Percentiles rank a stretch among this genome's conserved stretches.
phyloP scores from a whole-genome alignment of 495 filamentous ascomycete genomes.

The Daldinia childiae region DNA sequence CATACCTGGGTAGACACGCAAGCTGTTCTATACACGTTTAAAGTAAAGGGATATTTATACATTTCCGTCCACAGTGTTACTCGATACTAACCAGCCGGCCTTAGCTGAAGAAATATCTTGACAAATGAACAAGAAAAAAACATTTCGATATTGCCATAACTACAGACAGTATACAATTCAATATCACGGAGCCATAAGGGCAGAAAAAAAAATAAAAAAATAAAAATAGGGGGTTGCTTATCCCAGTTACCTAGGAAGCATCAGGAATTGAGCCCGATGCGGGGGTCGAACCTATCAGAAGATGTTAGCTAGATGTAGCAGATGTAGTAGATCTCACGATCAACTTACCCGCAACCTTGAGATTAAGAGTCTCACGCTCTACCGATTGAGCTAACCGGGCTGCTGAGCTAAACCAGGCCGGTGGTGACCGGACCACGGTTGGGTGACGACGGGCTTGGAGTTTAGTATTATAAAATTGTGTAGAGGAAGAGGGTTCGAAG shows the following conservation, averaged over 20 bases:
- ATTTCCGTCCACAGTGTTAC: too few relatives aligned
- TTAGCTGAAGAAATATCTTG: too few relatives aligned
- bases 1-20: too few relatives aligned
- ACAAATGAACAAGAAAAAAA: too few relatives aligned
- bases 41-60: too few relatives aligned
- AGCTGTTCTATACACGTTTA: too few relatives aligned
- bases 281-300: constrained; percentile 50
- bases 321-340: not conserved
- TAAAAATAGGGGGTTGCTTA: constrained; percentile 7
- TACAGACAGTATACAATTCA: too few relatives aligned
- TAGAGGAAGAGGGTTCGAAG: not conserved
- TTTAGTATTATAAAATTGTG: not conserved
- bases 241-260: constrained; percentile 38
- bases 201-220: constrained; percentile 6
- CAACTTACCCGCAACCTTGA: constrained; percentile 68
- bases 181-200: too few relatives aligned
- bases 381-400: constrained; percentile 80
- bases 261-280: constrained; percentile 56
- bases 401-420: constrained; percentile 64
- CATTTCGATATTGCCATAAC: too few relatives aligned
- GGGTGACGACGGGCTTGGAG: not conserved
- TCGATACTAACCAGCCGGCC: too few relatives aligned
- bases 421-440: not conserved
- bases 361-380: constrained; percentile 88
- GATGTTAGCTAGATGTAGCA: not conserved